phyloP scores from a whole-genome alignment of 2,329 filamentous ascomycete genomes.

The Botrytis squamosa region DNA sequence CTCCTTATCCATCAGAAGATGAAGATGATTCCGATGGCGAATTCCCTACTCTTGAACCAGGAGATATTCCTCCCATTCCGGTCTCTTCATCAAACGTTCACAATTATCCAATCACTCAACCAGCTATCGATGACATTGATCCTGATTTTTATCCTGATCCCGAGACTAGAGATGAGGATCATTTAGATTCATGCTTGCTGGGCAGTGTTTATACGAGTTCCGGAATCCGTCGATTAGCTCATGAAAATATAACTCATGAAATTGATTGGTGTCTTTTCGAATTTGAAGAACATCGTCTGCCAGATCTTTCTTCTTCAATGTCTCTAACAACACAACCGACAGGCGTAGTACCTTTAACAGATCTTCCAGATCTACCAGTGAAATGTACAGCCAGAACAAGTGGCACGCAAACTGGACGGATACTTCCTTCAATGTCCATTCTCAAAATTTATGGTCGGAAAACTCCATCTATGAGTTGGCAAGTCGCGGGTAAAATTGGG shows the following conservation, averaged over 20 bases:
- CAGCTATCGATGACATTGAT: constrained; percentile 84
- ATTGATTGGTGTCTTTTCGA: constrained; percentile 94
- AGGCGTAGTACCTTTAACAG: constrained; percentile 56
- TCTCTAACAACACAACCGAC: constrained; percentile 50
- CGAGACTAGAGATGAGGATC: constrained; percentile 71
- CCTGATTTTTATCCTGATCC: constrained; percentile 77
- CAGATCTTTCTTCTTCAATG: constrained; percentile 70
- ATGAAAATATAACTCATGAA: constrained; percentile 76
- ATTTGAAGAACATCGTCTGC: constrained; percentile 68
- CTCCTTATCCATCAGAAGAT: constrained; percentile 39
- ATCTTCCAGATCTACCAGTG: constrained; percentile 72
- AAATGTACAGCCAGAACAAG: constrained; percentile 88
- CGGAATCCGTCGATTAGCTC: constrained; percentile 74
- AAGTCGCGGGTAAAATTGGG: constrained; percentile 56
- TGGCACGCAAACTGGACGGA: constrained; percentile 75
- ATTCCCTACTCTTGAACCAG: constrained; percentile 58
- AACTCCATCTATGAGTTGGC: constrained; percentile 72
- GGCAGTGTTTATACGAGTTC: constrained; percentile 88
- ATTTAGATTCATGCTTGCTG: constrained; percentile 76
- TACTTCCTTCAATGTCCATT: constrained; percentile 74
- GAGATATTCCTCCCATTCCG: constrained; percentile 77
- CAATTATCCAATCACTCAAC: constrained; percentile 82
- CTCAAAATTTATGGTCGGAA: constrained; percentile 85
- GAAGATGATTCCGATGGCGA: constrained; percentile 48
- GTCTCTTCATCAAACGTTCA: constrained; percentile 64